Base-by-base conservation (phyloP, 169 alveolate species). In the Miamiensis avidus region DNA sequence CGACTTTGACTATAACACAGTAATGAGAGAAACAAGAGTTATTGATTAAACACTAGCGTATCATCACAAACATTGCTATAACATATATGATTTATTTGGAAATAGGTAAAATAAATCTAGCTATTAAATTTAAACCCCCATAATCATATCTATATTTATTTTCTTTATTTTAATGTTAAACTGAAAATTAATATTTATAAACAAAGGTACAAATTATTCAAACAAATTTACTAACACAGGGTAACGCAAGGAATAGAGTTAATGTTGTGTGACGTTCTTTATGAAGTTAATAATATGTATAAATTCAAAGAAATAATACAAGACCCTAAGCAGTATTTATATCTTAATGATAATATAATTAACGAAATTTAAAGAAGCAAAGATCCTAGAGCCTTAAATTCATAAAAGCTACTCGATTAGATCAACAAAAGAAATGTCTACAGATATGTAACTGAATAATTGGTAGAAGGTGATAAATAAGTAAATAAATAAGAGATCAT, bases 21-120 rank as follows among this genome's bases (percentile, higher is more conserved):
- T 91, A 11, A 85, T 91, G 89, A 76, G 89, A 78, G 91, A 90
- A 87, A 81, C 93, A 29, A 83, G 92, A 65, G 94, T 95, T 6
- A 88, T 94, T 65, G 95, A 92, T 77, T 89, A 93, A 78, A 84
- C 94, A 81, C 93, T 95, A 15, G 90, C 93, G 29, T 95, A 93
- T 81, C 95, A 94, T 16, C 72, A 72, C 31, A 77, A 91, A 76
- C 86, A 91, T 82, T 88, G 88, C 28, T 88, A 75, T 82, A 85
- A 85, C 0, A 87, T 94, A 11, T 88, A 74, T 78, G 93, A 91
- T 30, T 83, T 93, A 28, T 93, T 90, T 83, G 81, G 89, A 31
- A 84, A 92, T 0, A 90, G 95, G 69, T 49, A 49, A 49, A 49
- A 49, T 49, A 49, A 49, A 49, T 49, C 4, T 11, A n/a, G n/a